A percentile compares a stretch with the other conserved stretches of the same genome.
Conservation (phyloP, 2,329 filamentous ascomycete genomes). For the Monosporascus sp. region DNA sequence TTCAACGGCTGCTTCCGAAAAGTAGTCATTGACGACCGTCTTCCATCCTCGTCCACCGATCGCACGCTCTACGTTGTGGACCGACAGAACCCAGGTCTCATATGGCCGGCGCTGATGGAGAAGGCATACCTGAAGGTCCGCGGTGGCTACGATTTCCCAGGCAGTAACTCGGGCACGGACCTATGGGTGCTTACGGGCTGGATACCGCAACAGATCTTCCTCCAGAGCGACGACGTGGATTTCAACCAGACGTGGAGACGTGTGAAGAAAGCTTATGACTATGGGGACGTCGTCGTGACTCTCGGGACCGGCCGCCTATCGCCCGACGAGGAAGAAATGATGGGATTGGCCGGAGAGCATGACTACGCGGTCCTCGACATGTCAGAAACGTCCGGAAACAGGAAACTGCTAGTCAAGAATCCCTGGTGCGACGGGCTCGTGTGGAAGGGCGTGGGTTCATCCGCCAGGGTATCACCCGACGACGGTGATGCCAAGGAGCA, state of each 20-base stretch:
- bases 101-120: conserved; percentile 91
- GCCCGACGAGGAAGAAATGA: conserved; percentile 66
- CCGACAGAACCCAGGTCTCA: conserved; percentile 68
- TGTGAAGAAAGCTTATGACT: conserved; percentile 67
- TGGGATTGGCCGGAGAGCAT: conserved; percentile 84
- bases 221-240: conserved; percentile 80
- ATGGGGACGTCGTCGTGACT: conserved; percentile 80
- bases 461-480: conserved; percentile 13
- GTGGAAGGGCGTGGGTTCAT: conserved; percentile 55
- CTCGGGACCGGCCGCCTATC: conserved; percentile 84
- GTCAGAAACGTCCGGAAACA: conserved; percentile 53
- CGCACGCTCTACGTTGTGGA: conserved; percentile 84
- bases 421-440: conserved; percentile 83
- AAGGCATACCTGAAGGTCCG: conserved; percentile 95
- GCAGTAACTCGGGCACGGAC: conserved; percentile 94
- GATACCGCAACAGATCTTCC: conserved; percentile 93
- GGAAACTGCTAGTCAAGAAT: conserved; percentile 82
- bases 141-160: conserved; percentile 95
- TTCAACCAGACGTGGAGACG: conserved; percentile 72
- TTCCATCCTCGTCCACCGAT: conserved; percentile 71
- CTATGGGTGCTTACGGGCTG: conserved; percentile 89
- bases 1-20: conserved; percentile 92
- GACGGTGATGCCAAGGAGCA: conserved; percentile 13
- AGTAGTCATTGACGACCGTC: conserved; percentile 81
- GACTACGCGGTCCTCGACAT: conserved; percentile 90